Percentiles rank a stretch among this genome's conserved stretches.
Evolutionary conservation across 345 rosid species (phyloP).

Genomic region (Turritis glabra): DNA sequence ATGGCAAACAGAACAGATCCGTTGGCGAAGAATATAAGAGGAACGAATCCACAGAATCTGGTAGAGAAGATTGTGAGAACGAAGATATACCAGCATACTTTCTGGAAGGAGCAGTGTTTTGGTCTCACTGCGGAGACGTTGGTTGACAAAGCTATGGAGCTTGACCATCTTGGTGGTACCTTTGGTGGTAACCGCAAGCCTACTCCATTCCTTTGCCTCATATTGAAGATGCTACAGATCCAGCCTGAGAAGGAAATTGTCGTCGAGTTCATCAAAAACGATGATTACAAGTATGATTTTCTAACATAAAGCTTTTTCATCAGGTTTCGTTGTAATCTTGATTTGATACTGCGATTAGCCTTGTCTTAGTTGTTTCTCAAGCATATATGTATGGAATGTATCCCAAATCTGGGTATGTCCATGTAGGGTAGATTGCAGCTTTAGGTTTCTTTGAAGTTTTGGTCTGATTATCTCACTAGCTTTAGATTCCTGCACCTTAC

Average conservation of each 20-base stretch:
- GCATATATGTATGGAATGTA: not conserved
- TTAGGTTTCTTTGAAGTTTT: not conserved
- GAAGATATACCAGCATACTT: conserved; percentile 78
- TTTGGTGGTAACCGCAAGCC: conserved; percentile 86
- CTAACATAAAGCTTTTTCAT: not conserved
- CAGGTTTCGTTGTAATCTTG: not conserved
- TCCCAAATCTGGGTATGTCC: too few species aligned
- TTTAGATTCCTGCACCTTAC: not conserved
- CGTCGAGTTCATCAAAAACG: conserved; percentile 87
- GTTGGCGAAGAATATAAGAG: conserved; percentile 79
- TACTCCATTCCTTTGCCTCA: conserved; percentile 78
- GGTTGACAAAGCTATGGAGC: conserved; percentile 93
- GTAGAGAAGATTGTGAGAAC: conserved; percentile 79
- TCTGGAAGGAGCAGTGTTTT: conserved; percentile 95
- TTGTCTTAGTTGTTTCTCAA: not conserved
- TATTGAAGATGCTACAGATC: conserved; percentile 91
- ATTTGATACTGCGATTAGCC: not conserved
- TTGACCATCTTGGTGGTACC: conserved; percentile 84
- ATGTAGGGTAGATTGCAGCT: not conserved
- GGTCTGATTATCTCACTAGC: not conserved
- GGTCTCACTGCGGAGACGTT: conserved; percentile 89
- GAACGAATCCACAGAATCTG: conserved; percentile 85
- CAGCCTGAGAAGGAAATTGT: conserved; percentile 94
- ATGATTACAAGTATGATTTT: conserved; percentile 74
- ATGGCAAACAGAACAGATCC: conserved; percentile 96